These are phyloP conservation scores for Ustilago hordei DNA, from an alignment of 1,284 basidiomycete genomes.

Conservation along the genomic window DNA sequence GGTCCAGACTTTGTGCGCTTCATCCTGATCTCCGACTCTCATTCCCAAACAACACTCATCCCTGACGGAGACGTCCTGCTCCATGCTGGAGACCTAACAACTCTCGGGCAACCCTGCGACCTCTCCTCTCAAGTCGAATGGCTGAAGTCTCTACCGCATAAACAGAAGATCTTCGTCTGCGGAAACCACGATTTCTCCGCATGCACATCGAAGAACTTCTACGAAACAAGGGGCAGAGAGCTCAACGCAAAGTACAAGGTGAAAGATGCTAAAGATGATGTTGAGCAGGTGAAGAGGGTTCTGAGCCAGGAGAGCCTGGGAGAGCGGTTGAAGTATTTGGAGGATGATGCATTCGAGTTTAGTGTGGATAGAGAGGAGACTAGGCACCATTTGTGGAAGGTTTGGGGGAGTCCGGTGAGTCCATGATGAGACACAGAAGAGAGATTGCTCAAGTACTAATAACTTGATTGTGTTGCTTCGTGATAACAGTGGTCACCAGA, in stretches of 20 bases:
- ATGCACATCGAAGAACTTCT: constrained; percentile 19
- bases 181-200: constrained; percentile 56
- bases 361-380: constrained; percentile 20
- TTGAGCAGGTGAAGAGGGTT: constrained; percentile 3
- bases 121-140: constrained; percentile 36
- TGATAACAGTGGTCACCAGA: constrained; percentile 38
- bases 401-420: constrained; percentile 46
- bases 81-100: constrained; percentile 52
- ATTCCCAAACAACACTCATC: constrained; percentile 33
- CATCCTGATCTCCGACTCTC: constrained; percentile 51
- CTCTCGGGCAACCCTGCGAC: constrained; percentile 30
- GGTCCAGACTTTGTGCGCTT: constrained; percentile 43
- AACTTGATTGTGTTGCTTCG: background rate
- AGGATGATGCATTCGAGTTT: constrained; percentile 30
- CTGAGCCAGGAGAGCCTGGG: constrained; percentile 4
- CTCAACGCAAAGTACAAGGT: constrained; percentile 31
- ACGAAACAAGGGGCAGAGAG: constrained; percentile 26
- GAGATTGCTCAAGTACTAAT: background rate
- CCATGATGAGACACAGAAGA: background rate
- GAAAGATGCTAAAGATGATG: constrained; percentile 18
- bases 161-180: constrained; percentile 36
- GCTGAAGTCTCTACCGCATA: constrained; percentile 43
- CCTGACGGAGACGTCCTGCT: constrained; percentile 48
- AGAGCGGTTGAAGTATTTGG: constrained; percentile 23
- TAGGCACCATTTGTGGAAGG: constrained; percentile 30